These are phyloP conservation scores for Rhododendron mucronatum DNA, from an alignment of 148 eudicot species.

Conservation along the genomic window DNA sequence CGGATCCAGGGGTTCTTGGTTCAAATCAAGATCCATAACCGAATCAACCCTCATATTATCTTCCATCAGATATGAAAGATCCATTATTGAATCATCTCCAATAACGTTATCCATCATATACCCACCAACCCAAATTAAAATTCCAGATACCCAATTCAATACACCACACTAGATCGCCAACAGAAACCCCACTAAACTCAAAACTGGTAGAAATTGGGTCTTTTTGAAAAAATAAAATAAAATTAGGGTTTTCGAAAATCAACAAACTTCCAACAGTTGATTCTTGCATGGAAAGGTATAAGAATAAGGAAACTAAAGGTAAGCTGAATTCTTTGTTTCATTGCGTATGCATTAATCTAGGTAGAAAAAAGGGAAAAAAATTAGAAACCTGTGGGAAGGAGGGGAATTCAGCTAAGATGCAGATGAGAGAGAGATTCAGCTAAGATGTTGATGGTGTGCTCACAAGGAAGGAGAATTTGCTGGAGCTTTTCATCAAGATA, in stretches of 20 bases:
- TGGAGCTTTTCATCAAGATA: not conserved
- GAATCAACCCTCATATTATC: not conserved
- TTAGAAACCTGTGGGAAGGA: slow-evolving; percentile 11
- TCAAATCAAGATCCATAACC: slow-evolving; percentile 41
- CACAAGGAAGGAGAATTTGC: not conserved
- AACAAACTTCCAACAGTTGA: not conserved
- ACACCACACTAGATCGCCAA: not conserved
- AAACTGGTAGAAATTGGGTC: not conserved
- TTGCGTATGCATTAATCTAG: not conserved
- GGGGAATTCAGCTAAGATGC: not conserved
- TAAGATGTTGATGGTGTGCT: not conserved
- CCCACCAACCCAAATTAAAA: not conserved
- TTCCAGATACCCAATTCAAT: not conserved
- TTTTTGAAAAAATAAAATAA: not conserved
- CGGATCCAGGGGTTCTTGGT: slow-evolving; percentile 35
- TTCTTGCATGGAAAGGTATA: not conserved
- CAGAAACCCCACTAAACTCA: not conserved
- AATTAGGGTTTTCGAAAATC: not conserved
- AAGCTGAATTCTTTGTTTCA: not conserved
- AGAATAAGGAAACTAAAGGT: not conserved
- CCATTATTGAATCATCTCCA: slow-evolving; percentile 26
- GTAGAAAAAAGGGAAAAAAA: not conserved
- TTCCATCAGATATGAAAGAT: not conserved
- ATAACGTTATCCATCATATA: slow-evolving; percentile 12
- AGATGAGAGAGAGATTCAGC: not conserved